Conservation (phyloP, 2,329 filamentous ascomycete species). For the Colletotrichum shisoi region DNA sequence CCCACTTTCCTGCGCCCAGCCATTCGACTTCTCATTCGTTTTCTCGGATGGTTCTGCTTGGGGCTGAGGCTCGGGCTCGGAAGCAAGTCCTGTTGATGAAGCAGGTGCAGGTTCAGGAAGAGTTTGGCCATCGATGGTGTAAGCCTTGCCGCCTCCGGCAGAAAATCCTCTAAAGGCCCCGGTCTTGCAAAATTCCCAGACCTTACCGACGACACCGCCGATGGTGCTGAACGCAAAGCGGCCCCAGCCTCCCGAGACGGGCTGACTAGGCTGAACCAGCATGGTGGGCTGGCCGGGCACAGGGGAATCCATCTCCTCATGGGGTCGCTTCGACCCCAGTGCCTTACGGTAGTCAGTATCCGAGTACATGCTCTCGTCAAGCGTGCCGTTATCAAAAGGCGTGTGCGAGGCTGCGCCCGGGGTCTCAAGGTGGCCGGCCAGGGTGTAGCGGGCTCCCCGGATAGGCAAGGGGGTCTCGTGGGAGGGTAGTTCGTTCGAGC, state of each 20-base stretch:
- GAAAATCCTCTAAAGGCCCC: slow-evolving; percentile 84
- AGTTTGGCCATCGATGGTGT: slow-evolving; percentile 57
- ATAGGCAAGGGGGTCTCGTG: slow-evolving; percentile 23
- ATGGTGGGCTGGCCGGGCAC: slow-evolving; percentile 45
- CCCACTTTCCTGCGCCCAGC: slow-evolving; percentile 2
- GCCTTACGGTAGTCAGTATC: slow-evolving; percentile 64
- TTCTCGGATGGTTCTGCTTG: slow-evolving; percentile 7
- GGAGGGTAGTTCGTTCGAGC: slow-evolving; percentile 41
- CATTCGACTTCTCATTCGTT: background rate
- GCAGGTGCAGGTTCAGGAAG: slow-evolving; percentile 2
- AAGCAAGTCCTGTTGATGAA: background rate
- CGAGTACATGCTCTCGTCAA: slow-evolving; percentile 65
- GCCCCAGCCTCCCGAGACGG: slow-evolving; percentile 60
- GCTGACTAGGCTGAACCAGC: slow-evolving; percentile 47
- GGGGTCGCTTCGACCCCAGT: slow-evolving; percentile 57
- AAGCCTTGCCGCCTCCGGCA: slow-evolving; percentile 80
- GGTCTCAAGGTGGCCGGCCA: slow-evolving; percentile 64
- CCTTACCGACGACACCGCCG: slow-evolving; percentile 74
- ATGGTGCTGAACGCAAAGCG: slow-evolving; percentile 68
- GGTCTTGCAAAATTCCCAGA: slow-evolving; percentile 83
- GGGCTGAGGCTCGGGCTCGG: background rate
- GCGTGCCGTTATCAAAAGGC: slow-evolving; percentile 45
- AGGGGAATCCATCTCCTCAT: slow-evolving; percentile 51
- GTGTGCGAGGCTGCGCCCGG: slow-evolving; percentile 49
- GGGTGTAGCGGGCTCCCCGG: slow-evolving; percentile 53